phyloP scores from a whole-genome alignment of 1,284 basidiomycete genomes.

The Hymenochaete sp. region DNA sequence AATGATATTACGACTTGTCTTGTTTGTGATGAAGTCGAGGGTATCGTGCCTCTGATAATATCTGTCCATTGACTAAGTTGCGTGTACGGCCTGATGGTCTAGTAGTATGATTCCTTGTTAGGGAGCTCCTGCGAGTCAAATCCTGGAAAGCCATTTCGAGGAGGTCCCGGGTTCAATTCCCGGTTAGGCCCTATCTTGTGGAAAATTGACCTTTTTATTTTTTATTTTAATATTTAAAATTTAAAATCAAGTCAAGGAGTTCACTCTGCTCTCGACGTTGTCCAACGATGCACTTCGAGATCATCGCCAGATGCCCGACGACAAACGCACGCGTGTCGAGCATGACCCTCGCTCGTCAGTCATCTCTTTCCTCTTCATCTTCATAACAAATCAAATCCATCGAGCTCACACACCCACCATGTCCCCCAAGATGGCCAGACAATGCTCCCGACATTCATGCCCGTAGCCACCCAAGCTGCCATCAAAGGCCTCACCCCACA shows the following conservation, averaged over 20 bases:
- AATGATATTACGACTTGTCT: no score
- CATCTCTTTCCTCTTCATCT: not conserved
- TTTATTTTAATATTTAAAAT: no score
- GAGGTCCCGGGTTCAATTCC: constrained; percentile 21
- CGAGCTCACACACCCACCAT: constrained; percentile 5
- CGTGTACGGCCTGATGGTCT: no score
- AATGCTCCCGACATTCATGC: constrained; percentile 83
- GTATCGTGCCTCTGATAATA: no score
- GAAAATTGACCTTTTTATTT: no score
- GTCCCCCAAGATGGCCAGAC: constrained; percentile 57
- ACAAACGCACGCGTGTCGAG: constrained; percentile 69
- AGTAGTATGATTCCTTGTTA: no score
- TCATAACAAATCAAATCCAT: constrained; percentile 4
- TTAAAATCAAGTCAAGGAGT: no score
- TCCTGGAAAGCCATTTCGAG: no score
- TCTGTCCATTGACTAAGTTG: no score
- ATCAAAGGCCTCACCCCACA: constrained; percentile 81
- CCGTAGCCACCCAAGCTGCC: constrained; percentile 80
- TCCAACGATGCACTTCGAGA: constrained; percentile 71
- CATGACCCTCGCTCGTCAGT: constrained; percentile 48
- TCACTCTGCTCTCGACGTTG: no score
- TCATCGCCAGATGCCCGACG: constrained; percentile 67
- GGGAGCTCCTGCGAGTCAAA: no score
- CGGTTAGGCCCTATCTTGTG: constrained; percentile 19
- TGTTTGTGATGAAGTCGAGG: no score